A percentile compares a stretch with the other conserved stretches of the same genome.
Conservation (phyloP, 2,329 filamentous ascomycete species). For the Chaetomiaceae sp. region DNA sequence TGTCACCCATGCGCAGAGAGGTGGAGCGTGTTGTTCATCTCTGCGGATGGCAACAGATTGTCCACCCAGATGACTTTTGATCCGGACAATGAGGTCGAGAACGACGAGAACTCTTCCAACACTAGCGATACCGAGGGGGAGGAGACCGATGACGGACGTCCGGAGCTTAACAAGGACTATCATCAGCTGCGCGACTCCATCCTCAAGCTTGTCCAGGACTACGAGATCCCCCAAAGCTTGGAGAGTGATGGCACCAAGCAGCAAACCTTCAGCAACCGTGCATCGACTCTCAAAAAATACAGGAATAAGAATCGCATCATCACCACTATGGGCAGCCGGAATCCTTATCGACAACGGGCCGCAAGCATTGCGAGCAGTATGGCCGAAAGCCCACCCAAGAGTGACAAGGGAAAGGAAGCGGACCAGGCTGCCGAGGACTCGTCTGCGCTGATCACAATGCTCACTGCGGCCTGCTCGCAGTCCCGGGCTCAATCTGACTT, state of each 20-base stretch:
- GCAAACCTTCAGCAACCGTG: constrained; percentile 64
- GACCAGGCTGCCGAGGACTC: constrained; percentile 36
- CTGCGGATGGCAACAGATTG: constrained; percentile 64
- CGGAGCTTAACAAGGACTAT: constrained; percentile 72
- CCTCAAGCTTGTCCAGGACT: constrained; percentile 74
- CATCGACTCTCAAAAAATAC: constrained; percentile 57
- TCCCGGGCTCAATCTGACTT: constrained; percentile 78
- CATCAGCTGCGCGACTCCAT: constrained; percentile 78
- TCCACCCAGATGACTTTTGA: constrained; percentile 70
- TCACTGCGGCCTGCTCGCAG: constrained; percentile 70
- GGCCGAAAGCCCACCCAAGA: constrained; percentile 28
- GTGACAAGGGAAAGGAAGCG: constrained; percentile 30
- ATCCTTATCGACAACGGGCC: constrained; percentile 47
- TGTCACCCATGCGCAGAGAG: constrained; percentile 77
- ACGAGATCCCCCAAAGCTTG: constrained; percentile 67
- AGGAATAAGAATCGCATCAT: constrained; percentile 56
- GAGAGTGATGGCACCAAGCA: constrained; percentile 56
- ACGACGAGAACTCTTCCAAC: constrained; percentile 55
- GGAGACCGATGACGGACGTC: constrained; percentile 48
- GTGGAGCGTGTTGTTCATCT: constrained; percentile 79
- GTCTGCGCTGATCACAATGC: constrained; percentile 59
- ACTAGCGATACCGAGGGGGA: constrained; percentile 61
- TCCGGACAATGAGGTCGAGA: constrained; percentile 59
- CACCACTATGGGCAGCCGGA: constrained; percentile 52
- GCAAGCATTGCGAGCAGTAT: constrained; percentile 29